Percentiles rank a stretch among this genome's conserved stretches.
Conservation (phyloP, 306 rosid species). For the Castanospermum australe region DNA sequence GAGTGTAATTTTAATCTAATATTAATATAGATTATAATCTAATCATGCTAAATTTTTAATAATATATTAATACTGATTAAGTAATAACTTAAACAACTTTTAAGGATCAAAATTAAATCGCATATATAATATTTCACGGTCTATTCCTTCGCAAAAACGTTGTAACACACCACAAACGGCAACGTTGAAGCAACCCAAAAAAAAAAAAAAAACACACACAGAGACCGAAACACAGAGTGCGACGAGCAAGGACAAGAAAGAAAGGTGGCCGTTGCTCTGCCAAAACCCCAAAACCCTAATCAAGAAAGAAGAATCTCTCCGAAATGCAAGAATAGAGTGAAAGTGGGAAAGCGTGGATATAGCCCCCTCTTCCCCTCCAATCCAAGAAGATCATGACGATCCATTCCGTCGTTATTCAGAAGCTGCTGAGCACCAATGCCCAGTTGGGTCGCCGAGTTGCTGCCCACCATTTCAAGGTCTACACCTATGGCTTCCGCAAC, state of each 20-base stretch:
- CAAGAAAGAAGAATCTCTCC: neutral
- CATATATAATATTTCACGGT: no score
- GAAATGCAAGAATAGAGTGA: neutral
- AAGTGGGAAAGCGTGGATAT: neutral
- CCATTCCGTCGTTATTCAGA: conserved; percentile 74
- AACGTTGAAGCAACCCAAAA: no score
- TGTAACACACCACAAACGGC: no score
- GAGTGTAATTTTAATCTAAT: no score
- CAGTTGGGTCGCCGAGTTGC: conserved; percentile 68
- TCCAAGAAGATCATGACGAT: conserved; percentile 44
- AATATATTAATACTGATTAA: no score
- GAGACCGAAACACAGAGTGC: neutral
- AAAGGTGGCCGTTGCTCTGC: neutral
- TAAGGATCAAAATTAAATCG: no score
- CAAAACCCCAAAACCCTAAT: neutral
- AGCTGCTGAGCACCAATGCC: conserved; percentile 73
- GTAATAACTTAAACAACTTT: no score
- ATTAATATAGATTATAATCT: no score
- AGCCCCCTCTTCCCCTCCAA: no score
- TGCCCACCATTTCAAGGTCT: conserved; percentile 65
- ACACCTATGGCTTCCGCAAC: conserved; percentile 73
- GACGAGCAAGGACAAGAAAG: neutral
- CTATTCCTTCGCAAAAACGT: no score
- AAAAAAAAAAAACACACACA: no score
- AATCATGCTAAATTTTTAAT: no score